Evolutionary conservation across 1,284 basidiomycete genomes (phyloP), one percentile per base, ranked within the genome.

Genomic region (Filobasidium uniguttulatum): DNA sequence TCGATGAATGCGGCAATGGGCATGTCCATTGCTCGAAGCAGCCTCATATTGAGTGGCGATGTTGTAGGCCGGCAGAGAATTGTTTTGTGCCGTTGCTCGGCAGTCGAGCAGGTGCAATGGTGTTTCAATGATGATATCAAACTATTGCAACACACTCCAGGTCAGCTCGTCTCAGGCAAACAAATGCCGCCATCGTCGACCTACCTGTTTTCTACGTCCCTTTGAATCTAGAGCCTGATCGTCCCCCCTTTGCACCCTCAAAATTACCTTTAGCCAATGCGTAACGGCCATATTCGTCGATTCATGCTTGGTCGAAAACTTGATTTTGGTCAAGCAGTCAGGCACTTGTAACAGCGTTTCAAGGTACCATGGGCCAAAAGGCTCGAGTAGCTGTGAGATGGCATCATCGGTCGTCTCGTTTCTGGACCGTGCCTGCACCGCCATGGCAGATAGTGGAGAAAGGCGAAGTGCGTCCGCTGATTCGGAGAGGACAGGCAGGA

Each of bases 161-260:
- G n/a, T 40, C 5, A 20, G 34, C 28, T 9, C 33, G 19, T 2
- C 22, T 17, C 2, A n/a, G 15, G 5, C 28, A 17, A 10, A 12
- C 5, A 34, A 19, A 25, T 7, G 22, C 3, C 10, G 9, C 29
- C 20, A 7, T 23, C 2, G 4, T 20, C 2, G 7, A 10, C 28
- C 56, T 20, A 57, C 54, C 53, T 70, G 67, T 66, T 87, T 89
- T 55, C 79, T 74, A 63, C 77, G 82, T 35, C 82, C 79, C 64
- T 79, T 81, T 14, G 75, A 59, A 59, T 87, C 85, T 6, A 83
- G 47, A 28, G 75, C 72, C 23, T 68, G 56, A 58, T 81, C 79
- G 59, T 85, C 83, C 1, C 83, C 85, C 34, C 82, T 75, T 67
- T 91, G 84, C 14, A 96, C 83, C 15, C 90, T 75, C 57, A 97